Conservation (phyloP, 208 protist species). For the Acanthamoeba royreba region DNA sequence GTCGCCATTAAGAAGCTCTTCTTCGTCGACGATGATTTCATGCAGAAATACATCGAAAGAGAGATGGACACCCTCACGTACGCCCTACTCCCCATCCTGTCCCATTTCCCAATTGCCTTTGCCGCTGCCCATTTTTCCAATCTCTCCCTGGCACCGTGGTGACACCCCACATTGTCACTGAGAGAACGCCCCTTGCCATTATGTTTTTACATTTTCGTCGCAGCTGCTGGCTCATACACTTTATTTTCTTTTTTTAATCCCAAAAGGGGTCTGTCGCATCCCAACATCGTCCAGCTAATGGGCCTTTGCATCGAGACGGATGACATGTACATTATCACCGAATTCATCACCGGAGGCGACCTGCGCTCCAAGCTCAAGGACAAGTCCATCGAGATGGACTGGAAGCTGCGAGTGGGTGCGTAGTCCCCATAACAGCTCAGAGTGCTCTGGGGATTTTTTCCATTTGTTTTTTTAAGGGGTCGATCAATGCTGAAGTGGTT, state of each 20-base stretch:
- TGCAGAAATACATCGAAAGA: slow-evolving; percentile 42
- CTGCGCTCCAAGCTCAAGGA: slow-evolving; percentile 48
- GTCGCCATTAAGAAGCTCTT: slow-evolving; percentile 53
- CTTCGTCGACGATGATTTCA: slow-evolving; percentile 25
- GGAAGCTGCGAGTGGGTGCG: neutral
- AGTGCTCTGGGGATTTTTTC: too few species aligned
- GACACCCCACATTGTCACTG: too few species aligned
- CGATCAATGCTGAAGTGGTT: neutral
- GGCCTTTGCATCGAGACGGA: slow-evolving; percentile 53
- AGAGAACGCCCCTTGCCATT: too few species aligned
- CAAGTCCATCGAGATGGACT: slow-evolving; percentile 42
- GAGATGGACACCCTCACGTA: slow-evolving; percentile 47
- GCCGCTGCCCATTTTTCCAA: neutral
- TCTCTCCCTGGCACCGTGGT: neutral
- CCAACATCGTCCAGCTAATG: slow-evolving; percentile 70
- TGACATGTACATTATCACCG: slow-evolving; percentile 66
- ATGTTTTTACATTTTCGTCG: neutral
- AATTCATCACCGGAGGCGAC: slow-evolving; percentile 53
- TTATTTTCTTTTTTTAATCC: neutral
- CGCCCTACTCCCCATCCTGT: neutral
- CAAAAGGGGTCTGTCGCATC: slow-evolving; percentile 53
- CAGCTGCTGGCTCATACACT: neutral
- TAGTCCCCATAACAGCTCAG: too few species aligned
- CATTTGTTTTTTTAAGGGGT: neutral
- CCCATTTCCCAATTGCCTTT: neutral